Percentiles rank a stretch among this genome's conserved stretches.
These are phyloP conservation scores for Malus hybrid DNA, from an alignment of 331 rosid species.

Conservation along the genomic window DNA sequence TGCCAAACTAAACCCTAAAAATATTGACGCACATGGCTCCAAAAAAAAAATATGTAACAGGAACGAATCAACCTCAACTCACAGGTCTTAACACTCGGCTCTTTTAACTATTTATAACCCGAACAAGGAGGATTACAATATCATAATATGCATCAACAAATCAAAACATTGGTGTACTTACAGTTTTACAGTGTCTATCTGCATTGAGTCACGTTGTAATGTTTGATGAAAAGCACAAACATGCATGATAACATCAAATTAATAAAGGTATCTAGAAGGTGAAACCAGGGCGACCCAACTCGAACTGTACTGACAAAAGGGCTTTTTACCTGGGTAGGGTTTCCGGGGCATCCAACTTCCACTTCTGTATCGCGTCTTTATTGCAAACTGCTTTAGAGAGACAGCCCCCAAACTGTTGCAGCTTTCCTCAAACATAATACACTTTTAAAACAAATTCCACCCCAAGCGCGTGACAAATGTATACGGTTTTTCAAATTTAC, in stretches of 20 bases:
- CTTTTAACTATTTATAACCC: neutral
- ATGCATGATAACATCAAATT: slow-evolving; percentile 6
- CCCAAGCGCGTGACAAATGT: slow-evolving; percentile 24
- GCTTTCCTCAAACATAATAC: slow-evolving; percentile 45
- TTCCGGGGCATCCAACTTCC: slow-evolving; percentile 31
- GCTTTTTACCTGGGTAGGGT: slow-evolving; percentile 29
- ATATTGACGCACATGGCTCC: neutral
- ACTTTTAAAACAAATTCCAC: slow-evolving; percentile 33
- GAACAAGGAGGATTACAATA: neutral
- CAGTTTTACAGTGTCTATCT: slow-evolving; percentile 8
- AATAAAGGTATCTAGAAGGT: slow-evolving; percentile 9
- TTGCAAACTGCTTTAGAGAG: slow-evolving; percentile 28
- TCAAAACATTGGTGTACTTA: slow-evolving; percentile 8
- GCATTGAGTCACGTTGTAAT: slow-evolving; percentile 11
- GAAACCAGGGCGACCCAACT: slow-evolving; percentile 19
- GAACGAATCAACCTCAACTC: neutral
- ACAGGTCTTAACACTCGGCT: neutral
- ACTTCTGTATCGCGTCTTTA: slow-evolving; percentile 28
- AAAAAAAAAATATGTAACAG: neutral
- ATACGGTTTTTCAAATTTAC: slow-evolving; percentile 23
- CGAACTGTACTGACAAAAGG: slow-evolving; percentile 33
- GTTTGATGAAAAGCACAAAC: slow-evolving; percentile 3
- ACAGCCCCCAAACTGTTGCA: slow-evolving; percentile 28
- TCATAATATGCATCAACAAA: neutral
- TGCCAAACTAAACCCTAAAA: too few relatives aligned